Conservation (phyloP, 768 basidiomycete species). For the Podaxis pistillaris region DNA sequence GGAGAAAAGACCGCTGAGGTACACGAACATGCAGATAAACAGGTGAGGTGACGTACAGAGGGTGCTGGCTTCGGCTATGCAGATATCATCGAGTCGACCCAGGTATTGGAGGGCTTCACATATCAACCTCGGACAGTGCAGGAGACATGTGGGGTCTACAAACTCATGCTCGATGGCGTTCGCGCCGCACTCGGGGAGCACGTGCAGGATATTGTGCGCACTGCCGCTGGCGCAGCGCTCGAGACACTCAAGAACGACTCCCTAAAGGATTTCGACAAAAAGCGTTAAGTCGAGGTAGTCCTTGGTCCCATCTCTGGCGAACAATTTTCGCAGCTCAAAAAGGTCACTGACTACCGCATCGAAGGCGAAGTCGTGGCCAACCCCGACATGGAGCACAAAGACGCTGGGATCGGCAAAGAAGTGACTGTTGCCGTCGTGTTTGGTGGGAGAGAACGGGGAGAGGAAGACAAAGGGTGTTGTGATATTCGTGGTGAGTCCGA, state of each 20-base stretch:
- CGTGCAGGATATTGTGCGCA: conserved; percentile 92
- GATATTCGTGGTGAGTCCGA: conserved; percentile 84
- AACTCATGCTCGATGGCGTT: conserved; percentile 91
- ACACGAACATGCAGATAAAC: conserved; percentile 58
- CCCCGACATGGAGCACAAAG: conserved; percentile 72
- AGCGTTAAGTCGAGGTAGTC: conserved; percentile 88
- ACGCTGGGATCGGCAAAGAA: conserved; percentile 91
- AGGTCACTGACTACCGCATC: conserved; percentile 92
- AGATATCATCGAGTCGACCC: conserved; percentile 92
- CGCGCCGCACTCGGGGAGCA: conserved; percentile 75
- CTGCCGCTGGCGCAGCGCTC: conserved; percentile 89
- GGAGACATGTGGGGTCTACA: conserved; percentile 93
- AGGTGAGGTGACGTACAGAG: conserved; percentile 60
- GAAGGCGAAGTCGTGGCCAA: conserved; percentile 83
- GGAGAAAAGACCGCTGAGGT: conserved; percentile 75
- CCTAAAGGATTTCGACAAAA: conserved; percentile 96
- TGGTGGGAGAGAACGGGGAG: conserved; percentile 57
- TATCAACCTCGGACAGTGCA: conserved; percentile 86
- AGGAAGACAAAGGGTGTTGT: conserved; percentile 75
- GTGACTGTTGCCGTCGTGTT: conserved; percentile 98
- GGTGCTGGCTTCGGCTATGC: conserved; percentile 67
- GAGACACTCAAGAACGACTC: conserved; percentile 86
- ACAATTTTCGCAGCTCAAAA: conserved; percentile 84
- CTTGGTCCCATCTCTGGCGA: conserved; percentile 67
- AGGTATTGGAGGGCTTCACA: conserved; percentile 87